Percentiles rank a stretch among this genome's conserved stretches.
These are phyloP conservation scores for Haberlea rhodopensis DNA, from an alignment of 257 asterid genomes.

Conservation along the genomic window DNA sequence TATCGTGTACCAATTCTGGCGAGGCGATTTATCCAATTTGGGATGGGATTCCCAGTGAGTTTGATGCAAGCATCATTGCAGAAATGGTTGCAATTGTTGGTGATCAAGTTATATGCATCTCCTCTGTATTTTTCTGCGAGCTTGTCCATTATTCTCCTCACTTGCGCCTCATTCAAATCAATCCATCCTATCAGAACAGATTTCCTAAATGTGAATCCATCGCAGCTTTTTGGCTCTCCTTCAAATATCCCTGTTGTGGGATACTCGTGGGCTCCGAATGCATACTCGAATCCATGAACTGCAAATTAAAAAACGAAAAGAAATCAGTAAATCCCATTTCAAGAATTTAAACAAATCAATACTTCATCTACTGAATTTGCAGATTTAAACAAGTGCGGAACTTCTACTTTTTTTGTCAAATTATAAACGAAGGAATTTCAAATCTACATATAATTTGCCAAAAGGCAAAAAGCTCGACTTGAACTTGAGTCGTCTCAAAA, in stretches of 20 bases:
- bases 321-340: conserved; percentile 6
- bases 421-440: too few relatives aligned
- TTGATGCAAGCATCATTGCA: conserved; percentile 52
- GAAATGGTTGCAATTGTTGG: conserved; percentile 72
- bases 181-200: conserved; percentile 61
- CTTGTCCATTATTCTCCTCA: conserved; percentile 43
- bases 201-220: conserved; percentile 53
- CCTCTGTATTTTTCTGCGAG: conserved; percentile 51
- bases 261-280: conserved; percentile 65
- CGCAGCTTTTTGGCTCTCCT: conserved; percentile 54
- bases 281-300: conserved; percentile 73
- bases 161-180: conserved; percentile 36
- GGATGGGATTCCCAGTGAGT: conserved; percentile 54
- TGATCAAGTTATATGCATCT: conserved; percentile 51
- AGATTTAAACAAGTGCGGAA: too few relatives aligned
- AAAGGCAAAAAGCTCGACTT: too few relatives aligned
- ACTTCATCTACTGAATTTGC: too few relatives aligned
- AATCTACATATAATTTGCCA: too few relatives aligned
- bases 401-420: too few relatives aligned
- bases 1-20: conserved; percentile 51
- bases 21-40: conserved; percentile 71
- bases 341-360: background rate
- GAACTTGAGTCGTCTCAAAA: too few relatives aligned
- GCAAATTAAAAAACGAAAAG: background rate
- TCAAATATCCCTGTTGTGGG: conserved; percentile 65